Evolutionary conservation across 495 filamentous ascomycete genomes (phyloP), one percentile per base, ranked within the genome.

Genomic region (Clohesyomyces aquaticus): DNA sequence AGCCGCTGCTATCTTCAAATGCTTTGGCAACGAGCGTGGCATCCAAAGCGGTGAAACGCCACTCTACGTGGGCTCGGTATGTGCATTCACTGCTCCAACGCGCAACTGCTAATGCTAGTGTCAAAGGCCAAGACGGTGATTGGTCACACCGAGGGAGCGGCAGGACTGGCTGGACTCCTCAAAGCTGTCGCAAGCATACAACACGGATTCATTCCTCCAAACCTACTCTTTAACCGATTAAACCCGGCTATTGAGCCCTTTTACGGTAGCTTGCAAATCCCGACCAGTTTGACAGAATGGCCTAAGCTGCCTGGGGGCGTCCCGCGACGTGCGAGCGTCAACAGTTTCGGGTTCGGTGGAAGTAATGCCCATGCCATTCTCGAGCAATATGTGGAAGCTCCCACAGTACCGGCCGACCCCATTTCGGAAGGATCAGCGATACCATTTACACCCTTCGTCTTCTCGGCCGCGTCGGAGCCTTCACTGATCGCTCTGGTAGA

Each of bases 381-480:
- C 3, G 67, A 70, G 35, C 2, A 19, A 1, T 63, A 63, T 43
- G 3, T 32, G 14, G 6, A 6, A 11, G 9, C 78, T 1, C 72
- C 77, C 23, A 77, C 77, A 42, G 6, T 76, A 3, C 74, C 76
- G 21, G 76, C 77, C 43, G 59, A 69, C 0, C 43, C 78, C 1
- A 69, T n/a, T n/a, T n/a, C 76, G 28, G 25, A 78, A 21, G 32
- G 28, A 1, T 2, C 54, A 45, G 1, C 54, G 12, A 1, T 9
- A 45, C 16, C 21, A 1, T 18, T 38, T 23, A 21, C 47, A 2
- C 55, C 62, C 16, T 49, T 63, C 19, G 63, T 77, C 1, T 78
- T 80, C 63, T 88, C 86, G 10, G 87, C 87, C 6, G 60, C 60
- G 9, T 49, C 60, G 1, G 43, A 63, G 12, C 1, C 19, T 1